A percentile compares a stretch with the other conserved stretches of the same genome.
Conservation (phyloP, 2,329 filamentous ascomycete genomes). For the Neospermospora avenae region DNA sequence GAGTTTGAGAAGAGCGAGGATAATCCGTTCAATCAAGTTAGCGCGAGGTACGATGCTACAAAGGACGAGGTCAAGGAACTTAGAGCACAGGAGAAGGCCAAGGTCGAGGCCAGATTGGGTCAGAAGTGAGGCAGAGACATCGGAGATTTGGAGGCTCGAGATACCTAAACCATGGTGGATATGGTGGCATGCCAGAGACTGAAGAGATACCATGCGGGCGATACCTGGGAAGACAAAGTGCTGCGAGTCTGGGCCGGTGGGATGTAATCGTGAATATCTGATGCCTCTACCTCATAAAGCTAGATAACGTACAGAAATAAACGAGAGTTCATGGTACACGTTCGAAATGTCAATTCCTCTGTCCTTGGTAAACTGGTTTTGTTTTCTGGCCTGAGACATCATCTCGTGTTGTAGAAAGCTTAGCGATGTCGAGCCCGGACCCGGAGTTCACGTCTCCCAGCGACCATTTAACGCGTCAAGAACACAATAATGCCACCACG, state of each 20-base stretch:
- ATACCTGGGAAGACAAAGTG: neutral
- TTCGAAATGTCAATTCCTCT: neutral
- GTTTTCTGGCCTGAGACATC: neutral
- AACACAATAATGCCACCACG: slow-evolving; percentile 26
- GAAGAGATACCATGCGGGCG: neutral
- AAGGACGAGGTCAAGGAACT: slow-evolving; percentile 72
- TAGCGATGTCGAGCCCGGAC: neutral
- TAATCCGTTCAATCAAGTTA: slow-evolving; percentile 91
- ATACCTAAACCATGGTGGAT: neutral
- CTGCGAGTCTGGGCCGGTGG: neutral
- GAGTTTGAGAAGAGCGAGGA: slow-evolving; percentile 95
- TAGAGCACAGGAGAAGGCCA: slow-evolving; percentile 62
- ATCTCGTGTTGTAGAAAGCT: neutral
- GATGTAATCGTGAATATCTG: neutral
- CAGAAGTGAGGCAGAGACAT: slow-evolving; percentile 26
- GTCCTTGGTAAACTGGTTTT: neutral
- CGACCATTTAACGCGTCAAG: neutral
- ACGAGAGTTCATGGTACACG: neutral
- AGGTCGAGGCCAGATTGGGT: slow-evolving; percentile 69
- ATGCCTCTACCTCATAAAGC: neutral
- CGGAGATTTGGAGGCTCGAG: neutral
- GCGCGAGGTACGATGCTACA: slow-evolving; percentile 70
- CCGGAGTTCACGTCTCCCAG: neutral
- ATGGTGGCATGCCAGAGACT: neutral
- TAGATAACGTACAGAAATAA: neutral